Evolutionary conservation across 148 eudicot genomes (phyloP).

Genomic region (Camellia japonica): DNA sequence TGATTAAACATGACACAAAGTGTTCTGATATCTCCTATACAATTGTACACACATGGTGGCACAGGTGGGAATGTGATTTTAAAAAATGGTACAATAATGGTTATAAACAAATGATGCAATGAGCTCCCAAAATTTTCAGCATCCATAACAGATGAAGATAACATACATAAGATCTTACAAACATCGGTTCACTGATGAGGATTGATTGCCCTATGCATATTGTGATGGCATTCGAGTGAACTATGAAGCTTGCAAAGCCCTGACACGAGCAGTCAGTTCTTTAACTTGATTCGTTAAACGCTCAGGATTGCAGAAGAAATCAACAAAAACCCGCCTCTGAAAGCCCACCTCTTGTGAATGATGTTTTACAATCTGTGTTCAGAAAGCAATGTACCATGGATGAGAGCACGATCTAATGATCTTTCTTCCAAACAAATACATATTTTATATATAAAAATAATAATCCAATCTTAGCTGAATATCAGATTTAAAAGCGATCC

Average conservation of each 20-base stretch:
- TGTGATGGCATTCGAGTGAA: background rate
- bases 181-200: background rate
- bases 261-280: slow-evolving; percentile 3
- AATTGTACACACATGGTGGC: too few relatives aligned
- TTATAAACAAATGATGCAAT: background rate
- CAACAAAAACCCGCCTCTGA: slow-evolving; percentile 88
- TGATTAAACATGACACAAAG: too few relatives aligned
- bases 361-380: slow-evolving; percentile 71
- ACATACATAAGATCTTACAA: background rate
- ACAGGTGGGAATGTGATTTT: too few relatives aligned
- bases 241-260: slow-evolving; percentile 5
- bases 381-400: background rate
- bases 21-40: too few relatives aligned
- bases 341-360: slow-evolving; percentile 78
- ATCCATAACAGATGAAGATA: background rate
- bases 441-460: too few relatives aligned
- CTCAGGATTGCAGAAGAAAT: slow-evolving; percentile 91
- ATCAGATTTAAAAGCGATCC: background rate
- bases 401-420: slow-evolving; percentile 1
- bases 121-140: background rate
- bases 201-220: background rate
- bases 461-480: background rate
- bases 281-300: slow-evolving; percentile 72
- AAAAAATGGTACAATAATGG: background rate
- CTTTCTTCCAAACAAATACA: background rate